Evolutionary conservation across 163 green algal genomes (phyloP).

Genomic region (Volvox carteri): DNA sequence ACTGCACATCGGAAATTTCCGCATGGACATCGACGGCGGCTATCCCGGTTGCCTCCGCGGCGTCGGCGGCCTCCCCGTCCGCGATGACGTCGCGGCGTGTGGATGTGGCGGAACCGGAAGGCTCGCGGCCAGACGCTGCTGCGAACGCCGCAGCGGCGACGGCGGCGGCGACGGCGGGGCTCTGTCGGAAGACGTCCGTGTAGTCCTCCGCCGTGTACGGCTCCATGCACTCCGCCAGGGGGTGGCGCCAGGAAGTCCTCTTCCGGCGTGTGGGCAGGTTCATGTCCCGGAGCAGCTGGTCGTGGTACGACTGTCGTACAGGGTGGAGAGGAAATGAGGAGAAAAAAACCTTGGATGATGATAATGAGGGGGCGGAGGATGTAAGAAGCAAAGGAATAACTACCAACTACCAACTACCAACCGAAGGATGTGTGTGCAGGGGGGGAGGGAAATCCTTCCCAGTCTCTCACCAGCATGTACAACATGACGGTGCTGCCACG

Average conservation of each 20-base stretch:
- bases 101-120: too few relatives aligned
- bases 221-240: slow-evolving; percentile 38
- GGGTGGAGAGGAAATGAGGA: not conserved
- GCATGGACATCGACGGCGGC: not conserved
- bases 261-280: slow-evolving; percentile 13
- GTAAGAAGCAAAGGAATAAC: too few relatives aligned
- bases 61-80: not conserved
- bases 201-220: slow-evolving; percentile 49
- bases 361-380: too few relatives aligned
- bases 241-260: slow-evolving; percentile 1
- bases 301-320: slow-evolving; percentile 44
- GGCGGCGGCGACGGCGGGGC: not conserved
- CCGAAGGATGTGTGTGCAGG: too few relatives aligned
- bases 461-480: slow-evolving; percentile 44
- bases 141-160: too few relatives aligned
- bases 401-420: too few relatives aligned
- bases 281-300: slow-evolving; percentile 51
- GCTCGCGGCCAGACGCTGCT: too few relatives aligned
- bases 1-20: not conserved
- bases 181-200: slow-evolving; percentile 6
- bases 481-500: slow-evolving; percentile 49
- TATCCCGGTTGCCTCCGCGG: not conserved
- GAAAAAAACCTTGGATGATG: not conserved
- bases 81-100: not conserved
- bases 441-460: too few relatives aligned